Conservation (phyloP, 768 basidiomycete species). For the Naematelia encephala region DNA sequence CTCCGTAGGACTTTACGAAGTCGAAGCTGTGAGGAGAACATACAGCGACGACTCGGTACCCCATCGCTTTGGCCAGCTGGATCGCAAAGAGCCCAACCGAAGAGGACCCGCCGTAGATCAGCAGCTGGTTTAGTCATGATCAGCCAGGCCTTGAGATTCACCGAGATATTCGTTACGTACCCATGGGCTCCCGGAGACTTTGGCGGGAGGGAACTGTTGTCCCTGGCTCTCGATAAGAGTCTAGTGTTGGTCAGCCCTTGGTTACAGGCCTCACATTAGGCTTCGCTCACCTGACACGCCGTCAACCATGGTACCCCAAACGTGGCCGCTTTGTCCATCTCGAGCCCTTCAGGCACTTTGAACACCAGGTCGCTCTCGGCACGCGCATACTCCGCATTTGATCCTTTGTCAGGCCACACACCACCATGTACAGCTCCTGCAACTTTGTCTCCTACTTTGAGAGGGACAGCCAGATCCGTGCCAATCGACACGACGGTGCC, state of each 20-base stretch:
- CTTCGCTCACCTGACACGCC: no score
- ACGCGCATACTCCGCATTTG: constrained; percentile 30
- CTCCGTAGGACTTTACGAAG: constrained; percentile 52
- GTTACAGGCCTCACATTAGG: no score
- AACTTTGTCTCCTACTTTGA: constrained; percentile 30
- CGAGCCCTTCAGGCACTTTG: constrained; percentile 26
- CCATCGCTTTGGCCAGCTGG: constrained; percentile 33
- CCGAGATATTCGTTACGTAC: not conserved
- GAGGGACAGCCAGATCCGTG: constrained; percentile 1
- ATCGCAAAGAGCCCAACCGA: constrained; percentile 51
- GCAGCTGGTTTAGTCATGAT: constrained; percentile 20
- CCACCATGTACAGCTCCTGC: constrained; percentile 39
- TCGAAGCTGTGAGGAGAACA: constrained; percentile 51
- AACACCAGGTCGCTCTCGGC: constrained; percentile 21
- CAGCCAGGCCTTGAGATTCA: not conserved
- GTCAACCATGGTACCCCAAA: constrained; percentile 37
- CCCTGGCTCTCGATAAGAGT: constrained; percentile 10
- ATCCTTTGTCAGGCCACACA: constrained; percentile 23
- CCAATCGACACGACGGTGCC: constrained; percentile 32
- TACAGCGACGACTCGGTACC: constrained; percentile 50
- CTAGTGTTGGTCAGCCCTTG: no score
- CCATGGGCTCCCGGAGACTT: constrained; percentile 6
- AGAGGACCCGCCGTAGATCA: constrained; percentile 48
- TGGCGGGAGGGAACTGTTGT: constrained; percentile 7
- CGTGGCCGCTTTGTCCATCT: constrained; percentile 21